Evolutionary conservation across 2,329 filamentous ascomycete genomes (phyloP).

Genomic region (Alternaria triticina): DNA sequence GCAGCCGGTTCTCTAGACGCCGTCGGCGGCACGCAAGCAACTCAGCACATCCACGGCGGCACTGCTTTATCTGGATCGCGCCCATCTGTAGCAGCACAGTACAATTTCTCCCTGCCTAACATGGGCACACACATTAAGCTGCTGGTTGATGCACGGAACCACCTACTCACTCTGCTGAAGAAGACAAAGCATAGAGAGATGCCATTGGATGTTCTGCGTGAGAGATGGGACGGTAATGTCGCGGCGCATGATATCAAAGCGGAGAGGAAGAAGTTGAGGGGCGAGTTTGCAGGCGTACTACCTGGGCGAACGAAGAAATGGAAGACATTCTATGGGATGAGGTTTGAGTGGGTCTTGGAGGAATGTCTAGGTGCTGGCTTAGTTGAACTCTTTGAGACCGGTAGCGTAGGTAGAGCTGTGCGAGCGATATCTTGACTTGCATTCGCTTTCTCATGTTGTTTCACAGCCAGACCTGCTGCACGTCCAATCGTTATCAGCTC

Average conservation of each 20-base stretch:
- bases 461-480: neutral
- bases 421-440: constrained; percentile 19
- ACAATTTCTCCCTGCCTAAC: constrained; percentile 68
- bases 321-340: constrained; percentile 72
- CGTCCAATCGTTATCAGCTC: neutral
- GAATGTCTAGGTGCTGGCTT: constrained; percentile 74
- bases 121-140: constrained; percentile 73
- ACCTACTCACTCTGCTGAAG: constrained; percentile 67
- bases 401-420: constrained; percentile 73
- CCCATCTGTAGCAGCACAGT: constrained; percentile 37
- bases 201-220: constrained; percentile 66
- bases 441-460: neutral
- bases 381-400: constrained; percentile 76
- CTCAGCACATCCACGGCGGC: constrained; percentile 72
- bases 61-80: constrained; percentile 43
- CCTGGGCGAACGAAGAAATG: constrained; percentile 71
- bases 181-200: constrained; percentile 67
- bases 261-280: constrained; percentile 59
- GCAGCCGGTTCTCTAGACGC: constrained; percentile 73
- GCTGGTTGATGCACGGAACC: constrained; percentile 65
- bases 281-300: constrained; percentile 64
- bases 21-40: constrained; percentile 70
- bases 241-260: constrained; percentile 54
- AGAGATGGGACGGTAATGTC: constrained; percentile 75
- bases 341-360: constrained; percentile 74